Evolutionary conservation across 2,329 filamentous ascomycete species (phyloP), one percentile per base, ranked within the genome.

Genomic region (Phyllosticta capitalensis): DNA sequence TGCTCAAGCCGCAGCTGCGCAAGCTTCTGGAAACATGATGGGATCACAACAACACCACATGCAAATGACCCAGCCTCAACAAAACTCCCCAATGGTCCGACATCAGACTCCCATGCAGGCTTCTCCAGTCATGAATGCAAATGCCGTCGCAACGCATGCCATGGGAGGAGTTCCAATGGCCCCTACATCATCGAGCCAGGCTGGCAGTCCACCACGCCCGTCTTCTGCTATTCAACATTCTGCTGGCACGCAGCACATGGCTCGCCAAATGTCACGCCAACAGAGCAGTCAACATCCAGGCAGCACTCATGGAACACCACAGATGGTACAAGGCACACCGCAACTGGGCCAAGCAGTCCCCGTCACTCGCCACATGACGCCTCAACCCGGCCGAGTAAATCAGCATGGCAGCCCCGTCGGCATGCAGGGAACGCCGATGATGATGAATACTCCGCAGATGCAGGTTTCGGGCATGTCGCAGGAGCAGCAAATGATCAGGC

Each of bases 81-180:
- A 83, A 1, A 85, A 85, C 9, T 90, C 88, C n/a, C 88, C 89
- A 2, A 69, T 77, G 33, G 68, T 75, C 9, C 69, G 75, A 30
- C 74, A 79, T 55, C 74, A 76, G 56, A 78, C 77, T 9, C 76
- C 76, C 14, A 74, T 78, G 71, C 71, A 72, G 38, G 68, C 75
- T n/a, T 75, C 75, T 9, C 78, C 77, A 1, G 74, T 75, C 62
- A 68, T 75, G 51, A 65, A 68, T 21, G 65, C 66, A 6, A 70
- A 71, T 54, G 62, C 63, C 19, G 58, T 60, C 54, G 58, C 54
- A 14, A 65, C 67, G n/a, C 71, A 73, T 55, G 63, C 69, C 5
- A 70, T 74, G 64, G 75, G 73, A 48, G 74, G 77, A 22, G 77
- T 78, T 48, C 73, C 76, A 3, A 79, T 79, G 77, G 70, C 68